Conservation (phyloP, 352 stramenopile species). For the Globisporangium heterothallicum region DNA sequence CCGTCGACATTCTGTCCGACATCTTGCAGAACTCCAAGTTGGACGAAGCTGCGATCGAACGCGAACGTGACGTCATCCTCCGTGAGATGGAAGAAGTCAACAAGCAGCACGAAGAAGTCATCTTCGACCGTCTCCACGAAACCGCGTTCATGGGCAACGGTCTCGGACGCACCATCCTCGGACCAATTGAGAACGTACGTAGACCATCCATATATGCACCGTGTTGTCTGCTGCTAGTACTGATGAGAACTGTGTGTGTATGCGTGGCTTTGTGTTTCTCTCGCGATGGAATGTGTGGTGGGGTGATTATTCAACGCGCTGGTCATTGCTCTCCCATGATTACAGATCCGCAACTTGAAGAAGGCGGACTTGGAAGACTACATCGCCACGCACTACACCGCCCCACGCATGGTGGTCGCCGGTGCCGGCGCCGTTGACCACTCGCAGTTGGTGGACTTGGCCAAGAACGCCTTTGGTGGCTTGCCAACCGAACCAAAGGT, state of each 20-base stretch:
- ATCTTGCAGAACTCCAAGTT: conserved; percentile 99
- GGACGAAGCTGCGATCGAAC: conserved; percentile 93
- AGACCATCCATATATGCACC: conserved; percentile 3
- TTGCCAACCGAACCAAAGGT: conserved; percentile 80
- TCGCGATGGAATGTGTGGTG: no score
- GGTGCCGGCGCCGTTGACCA: conserved; percentile 98
- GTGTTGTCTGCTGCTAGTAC: neutral
- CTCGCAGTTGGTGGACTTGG: conserved; percentile 94
- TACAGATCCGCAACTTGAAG: conserved; percentile 88
- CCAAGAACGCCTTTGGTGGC: conserved; percentile 95
- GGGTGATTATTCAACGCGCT: no score
- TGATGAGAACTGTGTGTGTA: conserved; percentile 3
- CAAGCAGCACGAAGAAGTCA: conserved; percentile 97
- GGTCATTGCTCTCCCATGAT: neutral
- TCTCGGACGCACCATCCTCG: conserved; percentile 98
- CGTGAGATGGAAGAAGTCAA: conserved; percentile 99
- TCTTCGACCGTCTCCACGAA: conserved; percentile 99
- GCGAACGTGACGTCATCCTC: conserved; percentile 98
- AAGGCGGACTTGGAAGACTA: conserved; percentile 95
- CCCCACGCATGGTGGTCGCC: conserved; percentile 98
- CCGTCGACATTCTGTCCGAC: conserved; percentile 99
- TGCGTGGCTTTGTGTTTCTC: neutral
- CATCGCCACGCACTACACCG: conserved; percentile 99
- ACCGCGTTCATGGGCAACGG: conserved; percentile 97
- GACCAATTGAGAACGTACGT: conserved; percentile 97